phyloP scores from a whole-genome alignment of 2,329 filamentous ascomycete species.

The Ophiostoma quercus region DNA sequence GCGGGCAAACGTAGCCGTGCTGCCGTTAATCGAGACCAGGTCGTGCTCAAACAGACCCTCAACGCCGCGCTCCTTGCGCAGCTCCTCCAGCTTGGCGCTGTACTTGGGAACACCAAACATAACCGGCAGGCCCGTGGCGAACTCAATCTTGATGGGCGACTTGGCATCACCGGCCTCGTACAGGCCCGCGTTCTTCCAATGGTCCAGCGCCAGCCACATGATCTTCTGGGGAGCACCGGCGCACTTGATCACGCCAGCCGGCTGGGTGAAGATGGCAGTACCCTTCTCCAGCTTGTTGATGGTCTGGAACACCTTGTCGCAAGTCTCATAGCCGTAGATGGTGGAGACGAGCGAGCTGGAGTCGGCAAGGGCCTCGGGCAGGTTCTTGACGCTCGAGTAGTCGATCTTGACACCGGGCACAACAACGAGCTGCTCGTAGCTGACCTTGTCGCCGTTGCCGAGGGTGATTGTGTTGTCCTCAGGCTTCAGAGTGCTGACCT shows the following conservation, averaged over 20 bases:
- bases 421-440: slow-evolving; percentile 61
- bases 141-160: slow-evolving; percentile 47
- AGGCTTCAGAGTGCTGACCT: slow-evolving; percentile 48
- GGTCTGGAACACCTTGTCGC: slow-evolving; percentile 48
- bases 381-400: slow-evolving; percentile 48
- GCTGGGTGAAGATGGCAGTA: slow-evolving; percentile 55
- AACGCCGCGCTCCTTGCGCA: slow-evolving; percentile 50
- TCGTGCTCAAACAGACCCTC: slow-evolving; percentile 57
- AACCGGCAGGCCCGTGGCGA: slow-evolving; percentile 49
- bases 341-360: slow-evolving; percentile 47
- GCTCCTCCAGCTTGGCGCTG: slow-evolving; percentile 47
- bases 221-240: slow-evolving; percentile 58
- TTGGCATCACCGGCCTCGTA: slow-evolving; percentile 39
- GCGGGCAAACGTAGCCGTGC: slow-evolving; percentile 47
- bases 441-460: slow-evolving; percentile 49
- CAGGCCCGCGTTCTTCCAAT: slow-evolving; percentile 51
- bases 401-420: slow-evolving; percentile 53
- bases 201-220: slow-evolving; percentile 57
- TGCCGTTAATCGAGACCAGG: slow-evolving; percentile 48
- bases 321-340: slow-evolving; percentile 53
- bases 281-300: slow-evolving; percentile 47
- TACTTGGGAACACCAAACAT: slow-evolving; percentile 61
- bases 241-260: slow-evolving; percentile 54
- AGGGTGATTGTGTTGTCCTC: slow-evolving; percentile 54
- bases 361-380: slow-evolving; percentile 52